Evolutionary conservation across 2,329 filamentous ascomycete genomes (phyloP), one percentile per base, ranked within the genome.

Genomic region (Chaetomium sp.): DNA sequence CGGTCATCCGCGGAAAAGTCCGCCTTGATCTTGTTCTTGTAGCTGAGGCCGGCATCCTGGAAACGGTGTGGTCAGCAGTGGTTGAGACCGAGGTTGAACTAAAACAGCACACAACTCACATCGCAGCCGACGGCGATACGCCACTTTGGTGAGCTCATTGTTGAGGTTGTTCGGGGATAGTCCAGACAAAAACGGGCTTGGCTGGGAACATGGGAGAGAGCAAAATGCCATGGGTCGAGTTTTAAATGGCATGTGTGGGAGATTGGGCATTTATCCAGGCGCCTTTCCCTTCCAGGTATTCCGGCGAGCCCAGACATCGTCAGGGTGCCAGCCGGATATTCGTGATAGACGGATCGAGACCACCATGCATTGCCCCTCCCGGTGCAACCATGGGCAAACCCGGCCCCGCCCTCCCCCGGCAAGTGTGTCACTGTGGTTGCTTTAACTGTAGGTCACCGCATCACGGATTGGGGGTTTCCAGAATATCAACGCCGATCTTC

Each of bases 21-120:
- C 60, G 83, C 81, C 75, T 91, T 91, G 79, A 96, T 88, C 70
- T 86, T 85, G 75, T 88, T 86, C 78, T 94, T 95, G 85, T 95
- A 95, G 70, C 79, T 80, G 72, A 90, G 84, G 74, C 92, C 92
- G 65, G 91, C 91, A 71, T 92, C 89, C 82, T 84, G 51, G 33
- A 12, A 9, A 33, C 2, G 7, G 7, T n/a, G 12, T 5, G 19
- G 35, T 60, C 35, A 61, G 55, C 16, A 12, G 25, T 10, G 12
- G 13, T 3, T 16, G 3, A 19, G 8, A 23, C 13, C 31, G 42
- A 2, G 45, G 49, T 12, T 21, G 25, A 2, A 45, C 21, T 21
- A 4, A 7, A 57, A 9, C 31, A 5, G 31, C 16, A 53, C 1
- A 33, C 21, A 2, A 76, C 81, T 75, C 74, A 84, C 83, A 78